phyloP scores from a whole-genome alignment of 2,329 filamentous ascomycete species.

The Pseudocercospora pini-densiflorae region DNA sequence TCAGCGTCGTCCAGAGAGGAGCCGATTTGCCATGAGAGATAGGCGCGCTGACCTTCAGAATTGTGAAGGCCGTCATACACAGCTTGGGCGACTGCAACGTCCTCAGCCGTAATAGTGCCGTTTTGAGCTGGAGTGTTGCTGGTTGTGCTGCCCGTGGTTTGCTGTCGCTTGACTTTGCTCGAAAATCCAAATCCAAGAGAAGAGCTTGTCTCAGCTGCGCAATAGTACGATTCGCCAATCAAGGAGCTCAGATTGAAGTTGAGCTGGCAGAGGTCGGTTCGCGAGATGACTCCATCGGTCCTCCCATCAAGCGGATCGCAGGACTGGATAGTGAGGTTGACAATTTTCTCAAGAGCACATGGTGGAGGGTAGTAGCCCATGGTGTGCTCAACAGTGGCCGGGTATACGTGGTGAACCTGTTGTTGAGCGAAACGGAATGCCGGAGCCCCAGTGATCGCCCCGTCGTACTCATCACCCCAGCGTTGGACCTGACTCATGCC shows the following conservation, averaged over 20 bases:
- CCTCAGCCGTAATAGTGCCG: conserved; percentile 36
- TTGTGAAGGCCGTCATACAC: conserved; percentile 47
- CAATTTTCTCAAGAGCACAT: conserved; percentile 55
- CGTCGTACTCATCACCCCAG: conserved; percentile 54
- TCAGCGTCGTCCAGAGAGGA: conserved; percentile 41
- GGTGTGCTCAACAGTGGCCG: conserved; percentile 46
- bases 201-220: conserved; percentile 37
- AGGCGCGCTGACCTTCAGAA: conserved; percentile 45
- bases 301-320: conserved; percentile 61
- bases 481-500: conserved; percentile 57
- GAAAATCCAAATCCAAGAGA: conserved; percentile 23
- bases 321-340: conserved; percentile 58
- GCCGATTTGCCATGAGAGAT: conserved; percentile 45
- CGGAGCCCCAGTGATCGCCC: conserved; percentile 51
- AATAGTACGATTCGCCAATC: conserved; percentile 53
- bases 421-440: conserved; percentile 52
- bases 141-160: conserved; percentile 30
- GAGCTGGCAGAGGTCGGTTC: conserved; percentile 53
- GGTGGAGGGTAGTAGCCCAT: conserved; percentile 47
- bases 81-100: conserved; percentile 38
- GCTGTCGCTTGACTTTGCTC: conserved; percentile 6
- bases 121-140: conserved; percentile 30
- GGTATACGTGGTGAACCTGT: conserved; percentile 49
- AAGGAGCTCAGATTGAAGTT: conserved; percentile 52
- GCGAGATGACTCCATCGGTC: conserved; percentile 57